Base-by-base conservation (phyloP, 129 eudicot genomes). In the Tanacetum coccineum region DNA sequence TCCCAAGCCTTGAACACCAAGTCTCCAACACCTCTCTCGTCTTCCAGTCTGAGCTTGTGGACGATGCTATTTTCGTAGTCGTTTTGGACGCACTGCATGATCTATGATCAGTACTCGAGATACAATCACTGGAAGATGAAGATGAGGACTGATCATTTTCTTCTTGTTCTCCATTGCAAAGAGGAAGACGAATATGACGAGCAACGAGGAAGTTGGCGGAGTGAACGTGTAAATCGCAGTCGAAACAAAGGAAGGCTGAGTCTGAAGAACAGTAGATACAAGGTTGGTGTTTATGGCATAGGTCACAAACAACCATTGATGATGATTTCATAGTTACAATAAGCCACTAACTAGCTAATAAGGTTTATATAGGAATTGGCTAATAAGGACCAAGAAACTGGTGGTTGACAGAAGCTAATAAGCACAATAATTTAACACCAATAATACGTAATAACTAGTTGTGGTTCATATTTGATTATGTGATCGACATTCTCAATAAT, bases 211-310 rank as follows among this genome's bases (percentile, higher is more conserved):
- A 80, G 55, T 70, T 59, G 39, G 76, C 70, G 12, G 68, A n/a
- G 59, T 54, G 64, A 62, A 59, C 70, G 13, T 66, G 74, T 20
- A 50, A 58, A 39, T 73, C 70, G 63, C 49, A 56, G 20, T 74
- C 66, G 59, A 70, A 78, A 46, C 77, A 72, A 73, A 73, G 77
- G 64, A 63, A 73, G 54, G 77, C 77, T 6, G 77, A 73, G 47
- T 73, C 77, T 14, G 77, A 73, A 40, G 47, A 63, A 63, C 77
- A 73, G 30, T 73, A 73, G 64, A 73, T 6, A 21, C 47, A 63
- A 40, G 77, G 42, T 61, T 7, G 76, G 20, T 49, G 76, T 9
- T 71, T 36, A 42, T 61, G 76, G 61, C 76, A 71, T 39, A 71
- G 68, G 0, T 71, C 68, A 20, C 76, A 71, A 18, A 60, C 42